A percentile compares a stretch with the other conserved stretches of the same genome.
Evolutionary conservation across 208 protist genomes (phyloP).

Genomic region (Leishmania martiniquensis): DNA sequence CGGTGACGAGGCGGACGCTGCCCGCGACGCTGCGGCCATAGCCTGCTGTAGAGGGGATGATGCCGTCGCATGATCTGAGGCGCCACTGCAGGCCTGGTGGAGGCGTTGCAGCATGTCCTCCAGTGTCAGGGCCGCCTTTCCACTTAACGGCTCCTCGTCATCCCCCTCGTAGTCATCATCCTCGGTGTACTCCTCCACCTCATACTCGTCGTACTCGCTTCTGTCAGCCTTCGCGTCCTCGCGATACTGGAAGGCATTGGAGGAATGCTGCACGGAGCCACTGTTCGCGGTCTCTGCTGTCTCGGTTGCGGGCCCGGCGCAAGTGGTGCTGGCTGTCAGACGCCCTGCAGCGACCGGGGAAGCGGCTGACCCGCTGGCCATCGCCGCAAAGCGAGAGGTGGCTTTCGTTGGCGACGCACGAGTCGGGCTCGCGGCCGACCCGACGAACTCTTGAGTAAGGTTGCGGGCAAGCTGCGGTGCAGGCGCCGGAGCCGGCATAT

Average conservation of each 20-base stretch:
- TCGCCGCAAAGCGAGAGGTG: not conserved
- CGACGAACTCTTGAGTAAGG: conserved; percentile 28
- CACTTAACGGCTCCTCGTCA: not conserved
- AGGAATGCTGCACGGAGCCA: conserved; percentile 6
- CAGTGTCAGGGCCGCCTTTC: conserved; percentile 3
- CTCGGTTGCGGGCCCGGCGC: not conserved
- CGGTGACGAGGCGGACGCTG: not conserved
- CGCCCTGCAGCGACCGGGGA: not conserved
- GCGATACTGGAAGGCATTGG: conserved; percentile 18
- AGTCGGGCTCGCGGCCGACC: conserved; percentile 13
- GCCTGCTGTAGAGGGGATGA: not conserved
- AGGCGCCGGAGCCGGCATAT: conserved; percentile 13
- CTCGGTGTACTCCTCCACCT: conserved; percentile 24
- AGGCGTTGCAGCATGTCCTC: conserved; percentile 31
- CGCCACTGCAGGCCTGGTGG: conserved; percentile 28
- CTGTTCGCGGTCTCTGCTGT: not conserved
- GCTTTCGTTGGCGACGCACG: not conserved
- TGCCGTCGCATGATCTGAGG: conserved; percentile 6
- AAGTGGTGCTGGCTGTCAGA: not conserved
- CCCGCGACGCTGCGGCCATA: not conserved
- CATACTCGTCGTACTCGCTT: conserved; percentile 22
- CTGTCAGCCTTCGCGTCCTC: conserved; percentile 7
- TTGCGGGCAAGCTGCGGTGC: conserved; percentile 31
- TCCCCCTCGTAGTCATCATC: conserved; percentile 20
- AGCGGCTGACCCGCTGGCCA: not conserved